Base-by-base conservation (phyloP, 192 early-diverging fungal genomes). In the Coemansia asiatica region DNA sequence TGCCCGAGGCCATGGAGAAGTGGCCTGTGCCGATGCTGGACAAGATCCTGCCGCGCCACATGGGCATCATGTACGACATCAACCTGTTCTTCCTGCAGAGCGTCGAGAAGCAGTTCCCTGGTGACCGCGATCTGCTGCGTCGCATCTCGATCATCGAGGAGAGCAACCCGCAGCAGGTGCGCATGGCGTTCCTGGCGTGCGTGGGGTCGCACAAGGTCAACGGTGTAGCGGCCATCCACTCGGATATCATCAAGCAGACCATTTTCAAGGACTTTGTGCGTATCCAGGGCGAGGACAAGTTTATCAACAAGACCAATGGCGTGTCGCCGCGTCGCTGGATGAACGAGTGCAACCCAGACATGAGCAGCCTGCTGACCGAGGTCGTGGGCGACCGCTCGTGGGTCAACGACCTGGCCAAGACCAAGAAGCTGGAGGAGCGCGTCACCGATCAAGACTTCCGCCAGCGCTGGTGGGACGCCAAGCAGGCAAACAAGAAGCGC, bases 21-120 rank as follows among this genome's bases (percentile, higher is more conserved):
- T 98, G 97, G 97, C 87, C 95, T 2, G 95, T 98, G 47, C 94
- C 97, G 1, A 90, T 97, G 85, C 75, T 98, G 64, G 83, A 88
- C 71, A 90, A 97, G 69, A 85, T 98, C 19, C 84, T 98, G 61
- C 97, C 97, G 35, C 88, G 97, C 66, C 95, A 96, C 81, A 90
- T 98, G 93, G 92, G 93, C 77, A 95, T 98, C 76, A 98, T 98
- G 78, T 98, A 96, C 74, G 95, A 98, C 76, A 92, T 98, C 87
- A 98, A 98, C 80, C 81, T 98, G 83, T 98, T 89, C 87, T 98
- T 98, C 82, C 77, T 98, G 64, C 97, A 98, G 85, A 81, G 83
- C 53, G 95, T 98, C 22, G 97, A 98, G 83, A 84, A 85, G 73
- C 72, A 72, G 66, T 94, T 83, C 83, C 94, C 94, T 12, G 86